A percentile compares a stretch with the other conserved stretches of the same genome.
phyloP scores from a whole-genome alignment of 2,329 filamentous ascomycete genomes.

The Fusarium sulawesiense region DNA sequence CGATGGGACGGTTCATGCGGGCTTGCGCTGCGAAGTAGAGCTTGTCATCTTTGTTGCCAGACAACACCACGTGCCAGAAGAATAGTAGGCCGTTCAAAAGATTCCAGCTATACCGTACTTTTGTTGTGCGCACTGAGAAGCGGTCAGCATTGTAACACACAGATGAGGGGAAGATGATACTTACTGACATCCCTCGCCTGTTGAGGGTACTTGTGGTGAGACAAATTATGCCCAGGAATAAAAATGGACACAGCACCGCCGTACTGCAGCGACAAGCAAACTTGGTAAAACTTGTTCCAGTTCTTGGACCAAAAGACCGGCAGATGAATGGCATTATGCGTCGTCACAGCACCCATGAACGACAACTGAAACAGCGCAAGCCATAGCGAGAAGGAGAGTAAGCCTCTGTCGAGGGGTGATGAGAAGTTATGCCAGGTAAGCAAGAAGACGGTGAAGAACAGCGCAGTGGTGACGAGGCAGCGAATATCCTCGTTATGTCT shows the following conservation, averaged over 20 bases:
- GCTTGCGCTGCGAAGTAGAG: slow-evolving; percentile 20
- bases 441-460: slow-evolving; percentile 24
- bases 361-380: slow-evolving; percentile 21
- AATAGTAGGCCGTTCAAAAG: slow-evolving; percentile 16
- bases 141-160: not conserved
- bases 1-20: slow-evolving; percentile 18
- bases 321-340: slow-evolving; percentile 21
- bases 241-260: slow-evolving; percentile 21
- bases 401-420: slow-evolving; percentile 3
- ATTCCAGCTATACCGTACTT: slow-evolving; percentile 28
- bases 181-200: slow-evolving; percentile 25
- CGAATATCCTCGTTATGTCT: slow-evolving; percentile 20
- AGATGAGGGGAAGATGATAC: not conserved
- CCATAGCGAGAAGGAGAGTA: slow-evolving; percentile 16
- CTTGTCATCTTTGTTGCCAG: slow-evolving; percentile 20
- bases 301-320: slow-evolving; percentile 15
- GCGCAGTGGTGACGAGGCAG: slow-evolving; percentile 11
- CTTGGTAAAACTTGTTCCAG: slow-evolving; percentile 29
- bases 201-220: slow-evolving; percentile 30
- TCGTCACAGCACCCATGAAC: slow-evolving; percentile 21
- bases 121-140: slow-evolving; percentile 19
- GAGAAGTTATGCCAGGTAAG: slow-evolving; percentile 21
- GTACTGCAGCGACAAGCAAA: slow-evolving; percentile 27
- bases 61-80: slow-evolving; percentile 21
- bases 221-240: slow-evolving; percentile 21